Evolutionary conservation across 2,329 filamentous ascomycete species (phyloP).

Genomic region (Colletotrichum liaoningense): DNA sequence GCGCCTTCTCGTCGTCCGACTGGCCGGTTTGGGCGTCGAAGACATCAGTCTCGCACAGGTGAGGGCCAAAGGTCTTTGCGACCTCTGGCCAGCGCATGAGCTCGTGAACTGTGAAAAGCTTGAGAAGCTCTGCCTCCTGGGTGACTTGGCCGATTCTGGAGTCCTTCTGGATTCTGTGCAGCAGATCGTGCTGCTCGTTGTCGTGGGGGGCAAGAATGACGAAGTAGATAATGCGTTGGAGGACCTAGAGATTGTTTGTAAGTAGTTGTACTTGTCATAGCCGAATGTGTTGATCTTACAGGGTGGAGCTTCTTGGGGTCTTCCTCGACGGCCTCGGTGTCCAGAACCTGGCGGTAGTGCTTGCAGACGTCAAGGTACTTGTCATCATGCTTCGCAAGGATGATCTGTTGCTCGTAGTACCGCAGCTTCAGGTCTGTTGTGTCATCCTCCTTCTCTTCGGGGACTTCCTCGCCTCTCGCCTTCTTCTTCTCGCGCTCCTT

Average conservation of each 20-base stretch:
- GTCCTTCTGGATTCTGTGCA: conserved; percentile 92
- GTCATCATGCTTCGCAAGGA: conserved; percentile 93
- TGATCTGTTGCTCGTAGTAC: conserved; percentile 98
- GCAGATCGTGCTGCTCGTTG: conserved; percentile 97
- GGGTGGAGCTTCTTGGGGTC: conserved; percentile 87
- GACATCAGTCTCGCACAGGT: conserved; percentile 89
- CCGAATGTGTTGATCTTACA: conserved; percentile 62
- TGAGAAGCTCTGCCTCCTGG: conserved; percentile 86
- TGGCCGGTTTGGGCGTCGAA: conserved; percentile 77
- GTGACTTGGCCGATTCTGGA: conserved; percentile 82
- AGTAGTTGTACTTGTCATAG: background rate
- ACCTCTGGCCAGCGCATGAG: conserved; percentile 99
- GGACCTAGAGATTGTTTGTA: conserved; percentile 65
- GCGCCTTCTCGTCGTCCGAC: conserved; percentile 81
- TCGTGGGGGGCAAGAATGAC: conserved; percentile 96
- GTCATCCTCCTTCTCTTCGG: conserved; percentile 84
- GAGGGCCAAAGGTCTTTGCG: conserved; percentile 86
- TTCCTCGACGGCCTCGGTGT: conserved; percentile 94
- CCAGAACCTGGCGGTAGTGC: conserved; percentile 95
- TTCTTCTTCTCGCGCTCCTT: conserved; percentile 90
- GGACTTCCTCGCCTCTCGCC: conserved; percentile 82
- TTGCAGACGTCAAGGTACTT: conserved; percentile 99
- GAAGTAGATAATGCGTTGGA: conserved; percentile 97
- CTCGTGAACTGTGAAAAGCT: conserved; percentile 94
- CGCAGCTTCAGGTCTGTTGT: conserved; percentile 95